phyloP scores from a whole-genome alignment of 139 green algal species.

The Chlamydomonas urium region DNA sequence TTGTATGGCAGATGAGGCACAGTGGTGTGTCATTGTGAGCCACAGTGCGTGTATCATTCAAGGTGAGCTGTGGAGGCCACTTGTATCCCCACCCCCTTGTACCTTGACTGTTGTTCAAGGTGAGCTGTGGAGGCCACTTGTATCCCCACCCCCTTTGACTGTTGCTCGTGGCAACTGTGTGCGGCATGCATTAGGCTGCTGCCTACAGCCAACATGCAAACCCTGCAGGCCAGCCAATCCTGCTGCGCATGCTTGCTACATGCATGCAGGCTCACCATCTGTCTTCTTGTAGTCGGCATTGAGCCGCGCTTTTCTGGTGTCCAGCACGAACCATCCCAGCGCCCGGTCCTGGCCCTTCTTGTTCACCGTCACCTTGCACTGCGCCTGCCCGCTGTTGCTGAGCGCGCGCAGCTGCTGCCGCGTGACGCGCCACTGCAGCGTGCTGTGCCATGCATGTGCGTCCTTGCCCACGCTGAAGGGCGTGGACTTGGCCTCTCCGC shows the following conservation, averaged over 20 bases:
- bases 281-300: conserved; percentile 41
- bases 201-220: neutral
- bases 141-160: no score
- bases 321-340: conserved; percentile 53
- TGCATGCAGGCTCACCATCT: conserved; percentile 24
- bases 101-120: no score
- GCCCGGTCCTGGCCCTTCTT: conserved; percentile 29
- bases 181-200: no score
- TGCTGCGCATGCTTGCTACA: neutral
- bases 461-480: conserved; percentile 36
- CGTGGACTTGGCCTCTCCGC: conserved; percentile 27
- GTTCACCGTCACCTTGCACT: conserved; percentile 35
- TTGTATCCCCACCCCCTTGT: no score
- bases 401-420: conserved; percentile 33
- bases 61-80: no score
- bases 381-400: conserved; percentile 18
- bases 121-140: no score
- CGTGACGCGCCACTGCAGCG: conserved; percentile 33
- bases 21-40: no score
- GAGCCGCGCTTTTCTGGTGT: conserved; percentile 47
- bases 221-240: neutral
- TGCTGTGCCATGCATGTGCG: conserved; percentile 36
- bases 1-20: neutral
- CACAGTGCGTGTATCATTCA: no score
- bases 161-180: no score